Percentiles rank a stretch among this genome's conserved stretches.
These are phyloP conservation scores for Phyllosticta paracitricarpa DNA, from an alignment of 2,329 filamentous ascomycete species.

Conservation along the genomic window DNA sequence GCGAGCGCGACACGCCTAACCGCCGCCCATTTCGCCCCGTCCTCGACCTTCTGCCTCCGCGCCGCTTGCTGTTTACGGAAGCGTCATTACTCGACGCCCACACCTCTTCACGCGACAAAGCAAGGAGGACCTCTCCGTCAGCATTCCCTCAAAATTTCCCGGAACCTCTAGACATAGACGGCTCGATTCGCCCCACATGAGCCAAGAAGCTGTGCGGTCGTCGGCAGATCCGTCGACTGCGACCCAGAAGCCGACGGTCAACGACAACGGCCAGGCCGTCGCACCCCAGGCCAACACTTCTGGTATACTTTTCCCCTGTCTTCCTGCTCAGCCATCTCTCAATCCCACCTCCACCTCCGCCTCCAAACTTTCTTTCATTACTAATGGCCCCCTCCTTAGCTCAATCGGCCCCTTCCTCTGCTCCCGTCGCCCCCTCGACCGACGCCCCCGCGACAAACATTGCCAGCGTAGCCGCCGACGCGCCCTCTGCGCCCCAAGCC, in stretches of 20 bases:
- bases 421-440: background rate
- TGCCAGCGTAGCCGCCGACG: background rate
- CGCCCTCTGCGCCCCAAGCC: slow-evolving; percentile 2
- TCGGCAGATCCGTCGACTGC: slow-evolving; percentile 20
- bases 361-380: slow-evolving; percentile 12
- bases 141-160: background rate
- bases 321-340: background rate
- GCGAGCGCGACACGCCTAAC: slow-evolving; percentile 6
- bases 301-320: slow-evolving; percentile 18
- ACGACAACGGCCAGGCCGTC: slow-evolving; percentile 14
- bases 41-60: slow-evolving; percentile 9
- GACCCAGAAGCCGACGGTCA: slow-evolving; percentile 19
- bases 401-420: background rate
- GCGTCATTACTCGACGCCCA: slow-evolving; percentile 4
- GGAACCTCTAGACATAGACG: background rate
- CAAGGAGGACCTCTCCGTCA: slow-evolving; percentile 16
- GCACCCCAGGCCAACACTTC: slow-evolving; percentile 23
- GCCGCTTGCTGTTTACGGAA: slow-evolving; percentile 10
- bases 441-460: slow-evolving; percentile 6
- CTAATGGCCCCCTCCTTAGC: slow-evolving; percentile 11
- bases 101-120: slow-evolving; percentile 18
- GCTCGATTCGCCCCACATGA: slow-evolving; percentile 25
- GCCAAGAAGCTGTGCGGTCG: slow-evolving; percentile 21
- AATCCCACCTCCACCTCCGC: background rate
- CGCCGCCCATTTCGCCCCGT: background rate